phyloP scores from a whole-genome alignment of 768 basidiomycete species.

The Calvatia gigantea region DNA sequence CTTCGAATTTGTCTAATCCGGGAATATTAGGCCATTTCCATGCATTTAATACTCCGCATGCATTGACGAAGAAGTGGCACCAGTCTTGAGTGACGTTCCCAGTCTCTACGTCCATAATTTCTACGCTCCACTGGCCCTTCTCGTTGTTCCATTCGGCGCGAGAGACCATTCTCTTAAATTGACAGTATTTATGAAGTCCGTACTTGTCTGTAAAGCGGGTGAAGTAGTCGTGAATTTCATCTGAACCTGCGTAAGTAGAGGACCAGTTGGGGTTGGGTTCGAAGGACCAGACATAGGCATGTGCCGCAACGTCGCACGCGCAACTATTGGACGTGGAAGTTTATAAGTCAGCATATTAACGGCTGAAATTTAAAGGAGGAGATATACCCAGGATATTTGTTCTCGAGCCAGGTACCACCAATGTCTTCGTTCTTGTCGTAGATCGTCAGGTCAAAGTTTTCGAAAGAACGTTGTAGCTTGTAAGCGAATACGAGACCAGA shows the following conservation, averaged over 20 bases:
- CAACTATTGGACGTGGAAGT: not conserved
- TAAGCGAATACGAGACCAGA: slow-evolving; percentile 31
- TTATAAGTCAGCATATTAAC: not conserved
- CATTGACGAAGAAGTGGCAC: slow-evolving; percentile 26
- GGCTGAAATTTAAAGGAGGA: not conserved
- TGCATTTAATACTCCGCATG: slow-evolving; percentile 24
- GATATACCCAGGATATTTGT: slow-evolving; percentile 19
- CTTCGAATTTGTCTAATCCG: slow-evolving; percentile 25
- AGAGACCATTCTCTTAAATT: slow-evolving; percentile 16
- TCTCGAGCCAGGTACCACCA: slow-evolving; percentile 32
- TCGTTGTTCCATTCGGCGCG: slow-evolving; percentile 21
- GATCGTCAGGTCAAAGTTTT: slow-evolving; percentile 26
- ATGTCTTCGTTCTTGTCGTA: slow-evolving; percentile 32
- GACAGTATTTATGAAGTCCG: slow-evolving; percentile 19
- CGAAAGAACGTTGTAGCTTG: slow-evolving; percentile 32
- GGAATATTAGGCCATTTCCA: slow-evolving; percentile 32
- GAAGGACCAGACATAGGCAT: slow-evolving; percentile 24
- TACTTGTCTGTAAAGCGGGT: slow-evolving; percentile 19
- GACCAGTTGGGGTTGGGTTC: slow-evolving; percentile 25
- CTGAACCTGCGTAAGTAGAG: slow-evolving; percentile 19
- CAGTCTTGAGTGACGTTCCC: slow-evolving; percentile 12
- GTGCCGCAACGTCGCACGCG: slow-evolving; percentile 23
- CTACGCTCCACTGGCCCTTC: slow-evolving; percentile 20
- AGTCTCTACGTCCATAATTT: slow-evolving; percentile 14
- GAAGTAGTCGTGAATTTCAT: slow-evolving; percentile 22